Base-by-base conservation (phyloP, 192 early-diverging fungal genomes). In the Thoreauomyces humboldtii region DNA sequence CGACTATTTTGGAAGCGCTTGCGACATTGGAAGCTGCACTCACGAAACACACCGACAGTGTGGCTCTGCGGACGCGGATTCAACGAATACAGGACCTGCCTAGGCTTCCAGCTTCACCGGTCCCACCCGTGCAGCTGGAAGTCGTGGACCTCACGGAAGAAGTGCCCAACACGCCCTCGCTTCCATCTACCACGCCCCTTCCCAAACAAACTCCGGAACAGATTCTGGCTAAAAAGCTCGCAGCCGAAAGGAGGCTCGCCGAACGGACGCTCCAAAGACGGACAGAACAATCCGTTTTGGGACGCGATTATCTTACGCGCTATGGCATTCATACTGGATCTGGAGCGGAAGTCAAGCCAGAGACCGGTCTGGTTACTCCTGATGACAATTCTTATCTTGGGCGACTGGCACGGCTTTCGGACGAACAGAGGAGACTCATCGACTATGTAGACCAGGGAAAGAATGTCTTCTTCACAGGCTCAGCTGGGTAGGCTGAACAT, bases 381-480 rank as follows among this genome's bases (percentile, higher is more conserved):
- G 25, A 46, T 12, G 44, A 2, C 0, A 54, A 36, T 0, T 19
- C 15, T 5, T 22, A 35, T 41, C 4, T 15, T 0, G 56, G 17
- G 2, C 35, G 38, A 0, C n/a, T 59, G 34, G 22, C 19, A n/a
- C n/a, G 0, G 14, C 21, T 61, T 41, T 61, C 59, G 22, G 21
- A 17, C 2, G 59, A 61, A 29, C 59, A 61, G 33, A 19, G 29
- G 1, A 19, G 45, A 31, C 4, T 61, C 0, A 12, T 61, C 21
- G 44, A 43, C 27, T 61, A 28, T 15, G 59, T 61, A 0, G 59
- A 61, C 28, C 59, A 29, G 3, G 59, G 59, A 7, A 14, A 21
- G 14, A 61, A 61, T 46, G 59, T 61, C 27, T 61, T 61, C 33
- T 46, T 11, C 12, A 61, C 59, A 7, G 59, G 50, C 12, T 51